phyloP scores from a whole-genome alignment of 352 stramenopile species.

The Phytophthora pisi region DNA sequence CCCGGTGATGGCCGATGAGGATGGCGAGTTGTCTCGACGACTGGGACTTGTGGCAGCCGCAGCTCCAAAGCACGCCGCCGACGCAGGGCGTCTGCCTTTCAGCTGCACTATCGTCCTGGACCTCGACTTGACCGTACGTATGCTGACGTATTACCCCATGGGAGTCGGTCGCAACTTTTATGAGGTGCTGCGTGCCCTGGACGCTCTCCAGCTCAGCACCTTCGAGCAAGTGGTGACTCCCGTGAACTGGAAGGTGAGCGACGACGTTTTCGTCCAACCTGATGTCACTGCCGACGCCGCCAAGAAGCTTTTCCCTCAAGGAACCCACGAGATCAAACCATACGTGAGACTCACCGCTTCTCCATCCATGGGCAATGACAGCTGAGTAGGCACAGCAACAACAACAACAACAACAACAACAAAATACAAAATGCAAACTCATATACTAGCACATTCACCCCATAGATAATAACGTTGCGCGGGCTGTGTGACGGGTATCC shows the following conservation, averaged over 20 bases:
- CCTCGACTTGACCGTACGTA: slow-evolving; percentile 71
- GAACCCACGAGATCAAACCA: slow-evolving; percentile 83
- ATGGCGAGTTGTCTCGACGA: slow-evolving; percentile 62
- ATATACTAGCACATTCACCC: slow-evolving; percentile 36
- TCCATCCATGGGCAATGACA: slow-evolving; percentile 63
- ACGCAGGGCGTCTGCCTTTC: slow-evolving; percentile 64
- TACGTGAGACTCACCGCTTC: slow-evolving; percentile 80
- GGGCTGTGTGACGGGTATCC: slow-evolving; percentile 17
- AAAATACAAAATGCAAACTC: slow-evolving; percentile 18
- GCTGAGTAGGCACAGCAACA: slow-evolving; percentile 25
- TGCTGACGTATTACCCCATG: slow-evolving; percentile 72
- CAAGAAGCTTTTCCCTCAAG: slow-evolving; percentile 81
- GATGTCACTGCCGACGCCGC: slow-evolving; percentile 63
- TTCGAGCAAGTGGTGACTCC: slow-evolving; percentile 83
- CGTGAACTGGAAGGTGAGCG: slow-evolving; percentile 87
- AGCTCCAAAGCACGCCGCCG: slow-evolving; percentile 55
- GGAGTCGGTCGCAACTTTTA: slow-evolving; percentile 82
- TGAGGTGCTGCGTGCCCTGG: slow-evolving; percentile 71
- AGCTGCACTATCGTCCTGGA: slow-evolving; percentile 74
- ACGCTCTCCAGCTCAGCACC: slow-evolving; percentile 72
- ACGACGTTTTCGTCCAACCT: slow-evolving; percentile 87
- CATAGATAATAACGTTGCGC: slow-evolving; percentile 36
- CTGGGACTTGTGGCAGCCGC: slow-evolving; percentile 55
- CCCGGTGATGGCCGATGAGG: slow-evolving; percentile 70
- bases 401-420: slow-evolving; percentile 6